A percentile compares a stretch with the other conserved stretches of the same genome.
Conservation (phyloP, 2,329 filamentous ascomycete species). For the Escovopsis sp. region DNA sequence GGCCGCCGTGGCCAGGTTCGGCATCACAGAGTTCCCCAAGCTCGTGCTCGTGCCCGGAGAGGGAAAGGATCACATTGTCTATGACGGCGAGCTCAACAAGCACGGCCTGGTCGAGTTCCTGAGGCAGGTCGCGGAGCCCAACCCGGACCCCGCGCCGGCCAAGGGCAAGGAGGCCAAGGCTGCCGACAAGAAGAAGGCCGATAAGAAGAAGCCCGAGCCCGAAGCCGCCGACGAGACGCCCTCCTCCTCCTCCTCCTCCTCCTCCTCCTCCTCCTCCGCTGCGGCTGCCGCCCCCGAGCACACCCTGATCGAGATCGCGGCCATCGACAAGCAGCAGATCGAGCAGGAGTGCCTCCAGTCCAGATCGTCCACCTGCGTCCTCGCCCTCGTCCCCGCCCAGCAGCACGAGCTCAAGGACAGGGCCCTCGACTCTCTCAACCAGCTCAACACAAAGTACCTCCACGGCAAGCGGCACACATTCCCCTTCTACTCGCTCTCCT, state of each 20-base stretch:
- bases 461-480: constrained; percentile 55
- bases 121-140: constrained; percentile 62
- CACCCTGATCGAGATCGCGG: constrained; percentile 45
- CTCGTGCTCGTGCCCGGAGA: constrained; percentile 66
- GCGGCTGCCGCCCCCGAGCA: constrained; percentile 6
- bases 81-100: constrained; percentile 77
- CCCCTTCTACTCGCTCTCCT: constrained; percentile 65
- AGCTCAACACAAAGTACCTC: constrained; percentile 63
- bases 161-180: constrained; percentile 20
- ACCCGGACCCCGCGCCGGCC: constrained; percentile 50
- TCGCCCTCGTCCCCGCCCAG: constrained; percentile 51
- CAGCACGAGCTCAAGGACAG: constrained; percentile 36
- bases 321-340: constrained; percentile 50
- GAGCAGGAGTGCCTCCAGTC: constrained; percentile 56
- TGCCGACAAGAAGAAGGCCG: constrained; percentile 16
- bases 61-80: constrained; percentile 52
- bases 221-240: constrained; percentile 18
- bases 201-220: constrained; percentile 15
- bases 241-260: constrained; percentile 11
- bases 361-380: constrained; percentile 69
- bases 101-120: constrained; percentile 69
- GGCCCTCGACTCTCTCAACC: constrained; percentile 49
- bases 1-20: constrained; percentile 56
- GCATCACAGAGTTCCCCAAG: constrained; percentile 62
- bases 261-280: constrained; percentile 15